A percentile compares a stretch with the other conserved stretches of the same genome.
phyloP scores from a whole-genome alignment of 1,284 basidiomycete species.

The Ustilago bromivora region DNA sequence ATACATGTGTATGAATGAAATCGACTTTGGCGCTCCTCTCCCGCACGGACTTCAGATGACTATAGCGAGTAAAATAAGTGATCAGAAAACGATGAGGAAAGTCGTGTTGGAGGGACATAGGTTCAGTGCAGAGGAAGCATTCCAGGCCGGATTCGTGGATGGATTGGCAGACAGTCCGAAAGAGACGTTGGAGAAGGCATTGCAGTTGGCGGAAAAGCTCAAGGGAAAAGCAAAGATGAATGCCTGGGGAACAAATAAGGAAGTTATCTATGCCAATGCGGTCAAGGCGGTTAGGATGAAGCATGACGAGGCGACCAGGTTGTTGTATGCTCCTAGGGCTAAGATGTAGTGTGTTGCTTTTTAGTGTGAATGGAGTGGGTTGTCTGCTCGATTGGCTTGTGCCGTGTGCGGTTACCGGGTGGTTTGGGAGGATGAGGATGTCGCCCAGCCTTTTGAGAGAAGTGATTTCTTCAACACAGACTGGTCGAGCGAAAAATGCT shows the following conservation, averaged over 20 bases:
- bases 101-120: conserved; percentile 85
- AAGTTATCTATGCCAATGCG: conserved; percentile 54
- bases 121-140: conserved; percentile 81
- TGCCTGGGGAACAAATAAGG: conserved; percentile 73
- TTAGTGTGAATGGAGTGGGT: no score
- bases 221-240: conserved; percentile 71
- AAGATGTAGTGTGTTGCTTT: conserved; percentile 22
- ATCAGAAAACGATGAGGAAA: conserved; percentile 77
- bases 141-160: conserved; percentile 79
- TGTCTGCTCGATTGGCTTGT: no score
- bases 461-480: no score
- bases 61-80: conserved; percentile 77
- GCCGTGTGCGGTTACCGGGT: neutral
- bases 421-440: neutral
- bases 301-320: conserved; percentile 29
- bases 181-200: conserved; percentile 74
- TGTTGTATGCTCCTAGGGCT: conserved; percentile 27
- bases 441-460: neutral
- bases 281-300: conserved; percentile 38
- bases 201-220: conserved; percentile 70
- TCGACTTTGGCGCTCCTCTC: conserved; percentile 62
- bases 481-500: no score
- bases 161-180: conserved; percentile 74
- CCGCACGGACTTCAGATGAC: conserved; percentile 73
- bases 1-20: conserved; percentile 92